These are phyloP conservation scores for Ciborinia camelliae DNA, from an alignment of 2,329 filamentous ascomycete species.

Conservation along the genomic window DNA sequence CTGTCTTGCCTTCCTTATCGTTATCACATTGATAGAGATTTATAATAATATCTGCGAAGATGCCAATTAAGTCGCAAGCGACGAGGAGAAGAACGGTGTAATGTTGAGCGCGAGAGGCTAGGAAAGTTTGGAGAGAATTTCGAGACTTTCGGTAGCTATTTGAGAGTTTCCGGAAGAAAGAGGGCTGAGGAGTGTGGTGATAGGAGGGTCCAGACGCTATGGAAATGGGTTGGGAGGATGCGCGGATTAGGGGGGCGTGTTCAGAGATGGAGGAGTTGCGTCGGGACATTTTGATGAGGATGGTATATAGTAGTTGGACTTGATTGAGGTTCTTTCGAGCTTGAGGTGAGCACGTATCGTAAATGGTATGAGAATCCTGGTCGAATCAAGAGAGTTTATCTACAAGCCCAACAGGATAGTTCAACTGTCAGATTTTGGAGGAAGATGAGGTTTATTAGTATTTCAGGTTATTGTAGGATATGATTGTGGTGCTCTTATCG, in stretches of 20 bases:
- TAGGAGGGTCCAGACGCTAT: constrained; percentile 13
- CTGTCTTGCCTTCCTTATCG: constrained; percentile 17
- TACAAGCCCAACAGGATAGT: background rate
- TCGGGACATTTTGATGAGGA: constrained; percentile 7
- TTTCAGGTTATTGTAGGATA: background rate
- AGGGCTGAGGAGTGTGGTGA: constrained; percentile 14
- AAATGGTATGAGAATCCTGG: background rate
- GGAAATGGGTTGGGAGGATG: constrained; percentile 11
- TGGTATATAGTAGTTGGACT: background rate
- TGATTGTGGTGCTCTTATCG: constrained; percentile 14
- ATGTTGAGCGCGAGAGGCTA: constrained; percentile 48
- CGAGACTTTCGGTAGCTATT: constrained; percentile 13
- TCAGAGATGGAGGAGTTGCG: constrained; percentile 8
- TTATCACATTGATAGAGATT: constrained; percentile 48
- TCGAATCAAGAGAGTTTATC: background rate
- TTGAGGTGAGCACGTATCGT: background rate
- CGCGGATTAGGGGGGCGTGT: constrained; percentile 15
- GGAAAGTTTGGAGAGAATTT: constrained; percentile 22
- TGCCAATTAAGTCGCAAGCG: constrained; percentile 48
- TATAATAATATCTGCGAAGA: constrained; percentile 52
- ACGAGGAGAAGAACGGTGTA: constrained; percentile 49
- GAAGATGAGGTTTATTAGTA: background rate
- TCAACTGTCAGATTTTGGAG: background rate
- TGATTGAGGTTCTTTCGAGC: background rate
- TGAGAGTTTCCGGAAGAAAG: background rate